Evolutionary conservation across 202 grass and related monocot species (phyloP), one percentile per base, ranked within the genome.

Genomic region (Panicum hallii): DNA sequence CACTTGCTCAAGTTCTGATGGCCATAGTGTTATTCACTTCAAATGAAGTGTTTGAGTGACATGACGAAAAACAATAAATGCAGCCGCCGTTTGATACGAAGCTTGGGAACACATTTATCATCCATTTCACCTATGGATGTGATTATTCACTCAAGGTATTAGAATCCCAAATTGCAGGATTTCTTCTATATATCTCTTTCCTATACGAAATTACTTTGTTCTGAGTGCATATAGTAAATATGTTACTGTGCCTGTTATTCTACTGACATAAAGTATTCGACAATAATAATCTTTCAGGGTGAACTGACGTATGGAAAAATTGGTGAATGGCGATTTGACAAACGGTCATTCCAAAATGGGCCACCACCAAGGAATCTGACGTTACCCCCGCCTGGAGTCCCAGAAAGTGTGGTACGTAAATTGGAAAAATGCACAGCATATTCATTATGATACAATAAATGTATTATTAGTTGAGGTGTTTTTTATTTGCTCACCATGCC

Each of bases 271-370:
- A 50, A 60, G 50, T 62, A 71, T 73, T 93, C 72, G 34, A 64
- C 3, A 68, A 74, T n/a, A 72, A 58, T n/a, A 56, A 90, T 44
- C 13, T 49, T 60, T 53, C 41, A 96, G 93, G 97, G 90, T 82
- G 91, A 91, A 88, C 79, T 99, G 77, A 96, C 93, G 48, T 99
- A 99, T 75, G 93, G 93, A n/a, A 91, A 92, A 94, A 75, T 99
- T 89, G 96, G 93, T 56, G 96, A 99, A 78, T 99, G 96, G 93
- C 79, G 93, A 50, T 99, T 99, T 85, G 96, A 99, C 82, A 99
- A 99, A 83, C 87, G 96, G 88, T 87, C 91, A 12, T 94, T 87
- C 81, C 67, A 70, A 63, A 83, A 67, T 75, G 75, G 63, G n/a
- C 90, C 96, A 65, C 96, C 96, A 19, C 93, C 91, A 88, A 96